phyloP scores from a whole-genome alignment of 371 early-diverging fungal genomes.

The Apophysomyces elegans region DNA sequence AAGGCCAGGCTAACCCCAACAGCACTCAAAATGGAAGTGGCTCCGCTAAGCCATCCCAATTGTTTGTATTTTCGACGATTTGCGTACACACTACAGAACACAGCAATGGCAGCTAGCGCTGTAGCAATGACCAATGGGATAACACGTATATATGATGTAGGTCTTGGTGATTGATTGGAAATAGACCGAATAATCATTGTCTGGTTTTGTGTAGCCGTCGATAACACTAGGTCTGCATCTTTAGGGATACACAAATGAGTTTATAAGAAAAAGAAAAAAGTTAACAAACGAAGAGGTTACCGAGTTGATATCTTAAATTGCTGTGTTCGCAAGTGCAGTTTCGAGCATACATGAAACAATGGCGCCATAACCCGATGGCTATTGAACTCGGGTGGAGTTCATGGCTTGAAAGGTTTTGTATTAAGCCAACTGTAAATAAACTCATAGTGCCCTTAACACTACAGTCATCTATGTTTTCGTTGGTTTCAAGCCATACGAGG shows the following conservation, averaged over 20 bases:
- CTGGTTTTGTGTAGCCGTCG: constrained; percentile 19
- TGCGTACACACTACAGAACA: constrained; percentile 28
- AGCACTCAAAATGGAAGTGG: constrained; percentile 18
- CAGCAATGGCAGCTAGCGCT: constrained; percentile 21
- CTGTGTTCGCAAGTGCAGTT: constrained; percentile 41
- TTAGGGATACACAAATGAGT: not conserved
- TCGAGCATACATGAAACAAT: constrained; percentile 42
- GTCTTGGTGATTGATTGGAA: constrained; percentile 28
- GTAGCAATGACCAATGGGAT: constrained; percentile 35
- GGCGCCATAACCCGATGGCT: constrained; percentile 46
- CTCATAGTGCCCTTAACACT: constrained; percentile 31
- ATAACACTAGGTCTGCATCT: not conserved
- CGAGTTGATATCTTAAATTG: constrained; percentile 37
- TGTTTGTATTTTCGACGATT: constrained; percentile 20
- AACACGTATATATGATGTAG: constrained; percentile 21
- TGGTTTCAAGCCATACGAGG: constrained; percentile 46
- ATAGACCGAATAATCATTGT: constrained; percentile 26
- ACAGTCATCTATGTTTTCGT: constrained; percentile 27
- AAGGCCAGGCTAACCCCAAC: constrained; percentile 25
- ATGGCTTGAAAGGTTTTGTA: constrained; percentile 30
- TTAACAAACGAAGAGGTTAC: constrained; percentile 20
- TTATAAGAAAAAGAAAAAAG: constrained; percentile 12
- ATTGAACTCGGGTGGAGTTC: constrained; percentile 35
- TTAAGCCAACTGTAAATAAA: constrained; percentile 32
- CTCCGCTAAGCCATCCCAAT: constrained; percentile 27